A percentile compares a stretch with the other conserved stretches of the same genome.
These are phyloP conservation scores for Silene coronaria DNA, from an alignment of 179 eudicot genomes.

Conservation along the genomic window DNA sequence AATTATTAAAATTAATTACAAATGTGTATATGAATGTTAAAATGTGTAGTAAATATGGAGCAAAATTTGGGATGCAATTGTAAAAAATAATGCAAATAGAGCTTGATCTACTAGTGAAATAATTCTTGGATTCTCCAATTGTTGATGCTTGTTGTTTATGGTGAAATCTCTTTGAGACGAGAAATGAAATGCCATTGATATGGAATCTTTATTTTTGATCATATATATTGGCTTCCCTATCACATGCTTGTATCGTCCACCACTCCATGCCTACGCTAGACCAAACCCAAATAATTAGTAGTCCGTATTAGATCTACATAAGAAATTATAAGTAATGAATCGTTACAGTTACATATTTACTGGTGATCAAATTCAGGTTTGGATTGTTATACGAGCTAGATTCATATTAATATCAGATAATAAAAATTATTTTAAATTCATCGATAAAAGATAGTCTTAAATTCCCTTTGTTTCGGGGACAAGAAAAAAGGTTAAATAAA, in stretches of 20 bases:
- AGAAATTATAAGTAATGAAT: no score
- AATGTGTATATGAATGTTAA: background rate
- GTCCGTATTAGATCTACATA: no score
- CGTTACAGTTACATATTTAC: no score
- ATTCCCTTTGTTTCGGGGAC: no score
- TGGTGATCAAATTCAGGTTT: no score
- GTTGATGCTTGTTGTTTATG: background rate
- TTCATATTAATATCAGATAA: no score
- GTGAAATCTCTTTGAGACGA: constrained; percentile 26
- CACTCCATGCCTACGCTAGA: constrained; percentile 51
- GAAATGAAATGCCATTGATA: constrained; percentile 68
- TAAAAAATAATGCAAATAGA: constrained; percentile 29
- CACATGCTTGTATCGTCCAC: constrained; percentile 63
- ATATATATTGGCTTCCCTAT: constrained; percentile 72
- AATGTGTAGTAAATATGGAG: constrained; percentile 20
- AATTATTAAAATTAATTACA: background rate
- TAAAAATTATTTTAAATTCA: no score
- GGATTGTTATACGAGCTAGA: no score
- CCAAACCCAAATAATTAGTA: background rate
- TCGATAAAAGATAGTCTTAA: no score
- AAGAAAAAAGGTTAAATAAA: no score
- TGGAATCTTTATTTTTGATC: constrained; percentile 30
- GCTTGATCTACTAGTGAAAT: constrained; percentile 32
- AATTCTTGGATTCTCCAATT: constrained; percentile 6
- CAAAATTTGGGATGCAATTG: constrained; percentile 30